Evolutionary conservation across 2,329 filamentous ascomycete genomes (phyloP), one percentile per base, ranked within the genome.

Genomic region (Calonectria hawksworthii): DNA sequence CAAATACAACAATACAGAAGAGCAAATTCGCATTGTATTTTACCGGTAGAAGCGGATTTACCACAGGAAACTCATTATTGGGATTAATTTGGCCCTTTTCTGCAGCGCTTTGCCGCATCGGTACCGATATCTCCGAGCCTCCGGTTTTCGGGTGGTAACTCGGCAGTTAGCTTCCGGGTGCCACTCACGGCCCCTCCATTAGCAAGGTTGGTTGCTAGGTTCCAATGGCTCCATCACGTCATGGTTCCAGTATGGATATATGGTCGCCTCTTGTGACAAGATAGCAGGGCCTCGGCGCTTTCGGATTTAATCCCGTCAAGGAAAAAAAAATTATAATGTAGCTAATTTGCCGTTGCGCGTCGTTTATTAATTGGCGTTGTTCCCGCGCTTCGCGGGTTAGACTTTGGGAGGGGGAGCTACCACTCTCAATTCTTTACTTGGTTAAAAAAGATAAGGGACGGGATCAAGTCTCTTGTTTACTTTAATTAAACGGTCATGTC

Each of bases 61-160:
- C 7, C 9, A 9, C 3, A 61, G 11, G 6, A 18, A 41, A 41
- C 4, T 14, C 26, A 16, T 1, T 8, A 21, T 34, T 18, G 30
- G 30, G 21, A 26, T 16, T 21, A 65, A 50, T 50, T 47, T 28
- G 61, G 16, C 38, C 28, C 41, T 47, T 65, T 65, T 32, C 16
- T 65, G 16, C 4, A 2, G 5, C 6, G 28, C 13, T 65, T 65
- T 16, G 67, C 67, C 67, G 67, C n/a, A 34, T 59, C 67, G 67
- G 67, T 44, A 51, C 67, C 67, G 67, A 61, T 69, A 69, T 59
- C 67, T 69, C 67, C 67, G 67, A 69, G 38, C 47, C 52, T 47
- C 52, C 36, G 34, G 28, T 38, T 47, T 23, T 47, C 56, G 56
- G 68, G 23, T 38, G 21, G 16, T 28, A 3, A 14, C 0, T 63